Evolutionary conservation across 2,329 filamentous ascomycete genomes (phyloP), one percentile per base, ranked within the genome.

Genomic region (Didymella arachidicola): DNA sequence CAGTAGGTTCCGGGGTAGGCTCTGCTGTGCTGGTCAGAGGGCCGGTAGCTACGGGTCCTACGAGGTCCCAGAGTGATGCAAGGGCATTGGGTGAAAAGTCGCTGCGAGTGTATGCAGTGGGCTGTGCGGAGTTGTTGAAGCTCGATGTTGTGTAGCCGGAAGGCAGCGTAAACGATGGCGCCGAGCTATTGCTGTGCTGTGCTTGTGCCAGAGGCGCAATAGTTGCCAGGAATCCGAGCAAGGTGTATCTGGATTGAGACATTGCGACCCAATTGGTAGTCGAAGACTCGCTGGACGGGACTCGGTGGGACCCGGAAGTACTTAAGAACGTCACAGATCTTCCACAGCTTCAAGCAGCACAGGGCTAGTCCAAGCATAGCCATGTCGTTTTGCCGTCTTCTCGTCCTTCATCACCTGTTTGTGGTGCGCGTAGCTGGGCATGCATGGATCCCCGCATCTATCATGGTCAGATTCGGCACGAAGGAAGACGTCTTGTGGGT

Each of bases 31-130:
- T 76, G 18, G 78, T 81, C 25, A 81, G 72, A 0, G 78, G 75
- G 2, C 79, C 79, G 7, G 75, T 74, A 26, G 73, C 70, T 25
- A 82, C 71, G 12, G 78, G 77, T 0, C 79, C 79, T 25, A 82
- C 75, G 49, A 79, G 76, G 53, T 80, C 75, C 80, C 80, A 82
- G 10, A 81, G 71, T 38, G 79, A 78, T 3, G 76, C 78, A 19
- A 83, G 72, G 18, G 78, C 78, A 59, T 82, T 78, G 48, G 82
- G 77, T 0, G 79, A 81, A 67, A 81, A 83, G 55, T 81, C 78
- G 1, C 71, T 76, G 34, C 81, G 80, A 4, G 70, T 76, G 41
- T 78, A 70, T 11, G 79, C 74, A 14, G 80, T 80, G 19, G 77
- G 78, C 25, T 80, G 79, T 1, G 79, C 77, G 5, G 79, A 79